phyloP scores from a whole-genome alignment of 78 protist genomes.

The slime mould (Dictyostelium discoideum) region DNA sequence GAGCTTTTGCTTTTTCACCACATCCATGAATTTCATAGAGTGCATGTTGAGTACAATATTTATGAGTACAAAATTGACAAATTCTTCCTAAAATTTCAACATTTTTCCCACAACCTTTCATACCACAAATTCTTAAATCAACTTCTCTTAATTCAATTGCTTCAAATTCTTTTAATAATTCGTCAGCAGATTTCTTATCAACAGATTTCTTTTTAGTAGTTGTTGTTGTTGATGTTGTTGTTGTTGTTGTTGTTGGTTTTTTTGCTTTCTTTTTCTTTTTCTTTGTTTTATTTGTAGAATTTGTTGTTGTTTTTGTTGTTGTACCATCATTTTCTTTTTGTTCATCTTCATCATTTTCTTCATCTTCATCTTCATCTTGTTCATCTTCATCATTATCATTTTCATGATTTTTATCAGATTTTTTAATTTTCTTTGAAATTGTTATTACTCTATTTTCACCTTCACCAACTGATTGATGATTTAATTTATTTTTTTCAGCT shows the following conservation, averaged over 20 bases:
- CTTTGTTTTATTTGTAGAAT: background rate
- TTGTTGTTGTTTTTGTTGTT: background rate
- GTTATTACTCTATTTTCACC: constrained; percentile 45
- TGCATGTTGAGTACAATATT: constrained; percentile 61
- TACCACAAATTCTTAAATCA: constrained; percentile 60
- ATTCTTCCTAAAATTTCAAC: constrained; percentile 41
- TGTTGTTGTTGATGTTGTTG: background rate
- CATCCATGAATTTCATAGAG: constrained; percentile 85
- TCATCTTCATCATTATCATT: constrained; percentile 1
- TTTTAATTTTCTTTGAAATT: constrained; percentile 1
- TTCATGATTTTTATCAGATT: background rate
- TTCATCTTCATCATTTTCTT: background rate
- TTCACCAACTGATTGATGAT: constrained; percentile 73
- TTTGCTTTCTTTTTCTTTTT: constrained; percentile 9
- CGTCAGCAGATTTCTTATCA: constrained; percentile 29
- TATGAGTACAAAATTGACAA: constrained; percentile 66
- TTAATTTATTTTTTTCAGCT: constrained; percentile 43
- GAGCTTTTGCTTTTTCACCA: constrained; percentile 74
- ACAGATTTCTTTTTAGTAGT: background rate
- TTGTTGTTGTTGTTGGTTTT: background rate
- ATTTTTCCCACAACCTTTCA: constrained; percentile 51
- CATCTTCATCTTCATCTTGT: background rate
- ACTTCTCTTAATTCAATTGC: constrained; percentile 14
- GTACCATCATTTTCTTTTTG: background rate
- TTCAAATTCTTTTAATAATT: constrained; percentile 50